phyloP scores from a whole-genome alignment of 345 rosid species.

The Brassica cretica region DNA sequence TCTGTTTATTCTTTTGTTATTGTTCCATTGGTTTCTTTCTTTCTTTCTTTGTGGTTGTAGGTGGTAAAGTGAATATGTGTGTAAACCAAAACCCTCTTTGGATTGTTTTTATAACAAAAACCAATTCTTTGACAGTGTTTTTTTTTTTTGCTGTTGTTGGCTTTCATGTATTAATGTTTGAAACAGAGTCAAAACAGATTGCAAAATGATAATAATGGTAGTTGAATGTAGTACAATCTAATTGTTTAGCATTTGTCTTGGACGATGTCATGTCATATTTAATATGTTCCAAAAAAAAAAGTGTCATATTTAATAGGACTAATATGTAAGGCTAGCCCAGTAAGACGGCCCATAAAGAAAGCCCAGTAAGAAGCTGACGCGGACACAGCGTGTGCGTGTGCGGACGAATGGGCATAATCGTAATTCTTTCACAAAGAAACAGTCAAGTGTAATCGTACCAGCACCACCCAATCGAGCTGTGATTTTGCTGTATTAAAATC shows the following conservation, averaged over 20 bases:
- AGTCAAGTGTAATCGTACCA: background rate
- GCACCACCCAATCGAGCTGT: background rate
- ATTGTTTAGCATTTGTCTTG: constrained; percentile 49
- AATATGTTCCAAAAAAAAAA: too few relatives aligned
- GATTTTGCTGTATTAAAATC: background rate
- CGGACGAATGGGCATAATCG: background rate
- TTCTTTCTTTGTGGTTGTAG: constrained; percentile 1
- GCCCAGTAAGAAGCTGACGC: background rate
- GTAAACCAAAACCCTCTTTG: constrained; percentile 29
- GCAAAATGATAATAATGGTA: background rate
- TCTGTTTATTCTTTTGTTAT: constrained; percentile 23
- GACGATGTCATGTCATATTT: constrained; percentile 63
- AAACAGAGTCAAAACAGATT: background rate
- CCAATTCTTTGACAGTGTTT: constrained; percentile 3
- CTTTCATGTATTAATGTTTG: constrained; percentile 14
- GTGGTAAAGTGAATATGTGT: constrained; percentile 35
- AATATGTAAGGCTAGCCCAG: too few relatives aligned
- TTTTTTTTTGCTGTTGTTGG: background rate
- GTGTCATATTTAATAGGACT: too few relatives aligned
- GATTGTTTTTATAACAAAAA: constrained; percentile 30
- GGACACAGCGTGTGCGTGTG: background rate
- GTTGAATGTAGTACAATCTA: background rate
- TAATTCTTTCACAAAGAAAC: background rate
- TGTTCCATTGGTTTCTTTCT: background rate
- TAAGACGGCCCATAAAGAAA: background rate